Percentiles rank a stretch among this genome's conserved stretches.
These are phyloP conservation scores for Verticillium longisporum DNA, from an alignment of 2,329 filamentous ascomycete species.

Conservation along the genomic window DNA sequence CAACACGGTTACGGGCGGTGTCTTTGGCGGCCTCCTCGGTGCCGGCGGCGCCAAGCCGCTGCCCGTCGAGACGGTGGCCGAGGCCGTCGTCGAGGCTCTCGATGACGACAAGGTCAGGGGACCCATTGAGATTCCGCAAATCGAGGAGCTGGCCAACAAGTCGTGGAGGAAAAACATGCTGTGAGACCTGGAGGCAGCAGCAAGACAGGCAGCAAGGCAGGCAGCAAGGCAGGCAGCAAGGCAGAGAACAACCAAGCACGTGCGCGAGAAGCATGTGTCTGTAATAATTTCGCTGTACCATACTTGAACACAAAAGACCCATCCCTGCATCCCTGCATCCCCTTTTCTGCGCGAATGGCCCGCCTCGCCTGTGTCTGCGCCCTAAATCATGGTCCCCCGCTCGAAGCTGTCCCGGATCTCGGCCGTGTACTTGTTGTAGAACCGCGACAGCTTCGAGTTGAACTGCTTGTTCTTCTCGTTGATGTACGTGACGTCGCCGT, in stretches of 20 bases:
- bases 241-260: conserved; percentile 15
- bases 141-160: conserved; percentile 73
- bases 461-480: conserved; percentile 99
- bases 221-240: no score
- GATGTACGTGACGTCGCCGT: conserved; percentile 94
- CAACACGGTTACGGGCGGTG: conserved; percentile 70
- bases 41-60: conserved; percentile 79
- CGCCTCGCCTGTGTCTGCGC: no score
- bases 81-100: conserved; percentile 84
- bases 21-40: conserved; percentile 71
- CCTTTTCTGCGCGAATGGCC: no score
- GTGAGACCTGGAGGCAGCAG: no score
- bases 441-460: conserved; percentile 91
- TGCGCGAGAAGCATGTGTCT: background rate
- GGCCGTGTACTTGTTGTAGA: conserved; percentile 97
- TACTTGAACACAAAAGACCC: background rate
- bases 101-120: conserved; percentile 67
- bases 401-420: conserved; percentile 98
- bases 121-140: conserved; percentile 68
- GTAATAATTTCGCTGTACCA: background rate
- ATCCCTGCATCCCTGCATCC: background rate
- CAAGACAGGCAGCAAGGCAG: no score
- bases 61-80: conserved; percentile 79
- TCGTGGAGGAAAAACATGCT: conserved; percentile 90
- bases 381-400: conserved; percentile 94